phyloP scores from a whole-genome alignment of 148 eudicot species.

The Polygonum aviculare region DNA sequence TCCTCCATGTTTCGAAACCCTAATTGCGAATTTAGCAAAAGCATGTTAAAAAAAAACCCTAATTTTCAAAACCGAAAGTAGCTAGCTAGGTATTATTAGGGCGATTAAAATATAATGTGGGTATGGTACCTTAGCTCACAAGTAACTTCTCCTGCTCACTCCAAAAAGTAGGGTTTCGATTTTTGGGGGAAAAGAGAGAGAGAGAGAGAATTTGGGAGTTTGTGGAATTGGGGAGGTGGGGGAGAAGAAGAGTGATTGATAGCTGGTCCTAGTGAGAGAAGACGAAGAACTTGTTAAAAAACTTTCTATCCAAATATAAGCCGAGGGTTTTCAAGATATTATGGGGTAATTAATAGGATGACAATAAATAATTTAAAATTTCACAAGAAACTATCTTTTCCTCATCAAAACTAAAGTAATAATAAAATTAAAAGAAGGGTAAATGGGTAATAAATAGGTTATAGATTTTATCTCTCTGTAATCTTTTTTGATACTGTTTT shows the following conservation, averaged over 20 bases:
- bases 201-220: not conserved
- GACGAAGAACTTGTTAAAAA: not conserved
- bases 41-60: too few relatives aligned
- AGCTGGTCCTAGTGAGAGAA: not conserved
- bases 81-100: not conserved
- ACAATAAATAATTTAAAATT: not conserved
- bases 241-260: not conserved
- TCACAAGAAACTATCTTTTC: not conserved
- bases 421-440: not conserved
- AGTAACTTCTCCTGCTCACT: not conserved
- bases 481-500: not conserved
- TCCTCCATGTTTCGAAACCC: not conserved
- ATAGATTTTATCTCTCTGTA: not conserved
- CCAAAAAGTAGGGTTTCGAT: not conserved
- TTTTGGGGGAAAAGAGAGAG: not conserved
- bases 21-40: not conserved
- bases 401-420: not conserved
- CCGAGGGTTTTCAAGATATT: not conserved
- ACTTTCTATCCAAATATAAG: not conserved
- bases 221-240: not conserved
- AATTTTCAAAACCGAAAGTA: not conserved
- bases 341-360: not conserved
- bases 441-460: too few relatives aligned
- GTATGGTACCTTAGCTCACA: slow-evolving; percentile 1
- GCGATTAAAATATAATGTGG: not conserved